phyloP scores from a whole-genome alignment of 768 basidiomycete species.

The Boletus rex-veris region DNA sequence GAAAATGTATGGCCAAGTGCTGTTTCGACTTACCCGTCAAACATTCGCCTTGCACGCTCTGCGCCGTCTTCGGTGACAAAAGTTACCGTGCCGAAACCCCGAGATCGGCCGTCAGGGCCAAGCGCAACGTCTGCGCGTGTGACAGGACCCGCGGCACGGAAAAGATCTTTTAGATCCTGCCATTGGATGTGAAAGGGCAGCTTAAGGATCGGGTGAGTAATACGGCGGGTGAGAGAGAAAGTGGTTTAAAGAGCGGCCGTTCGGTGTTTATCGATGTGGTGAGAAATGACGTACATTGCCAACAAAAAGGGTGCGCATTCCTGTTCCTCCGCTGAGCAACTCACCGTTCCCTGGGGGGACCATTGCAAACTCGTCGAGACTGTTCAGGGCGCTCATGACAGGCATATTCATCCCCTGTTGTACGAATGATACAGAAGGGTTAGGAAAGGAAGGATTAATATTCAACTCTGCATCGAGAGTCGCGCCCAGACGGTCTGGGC shows the following conservation, averaged over 20 bases:
- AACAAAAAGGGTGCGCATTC: conserved; percentile 69
- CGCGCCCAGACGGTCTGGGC: conserved; percentile 70
- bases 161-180: conserved; percentile 97
- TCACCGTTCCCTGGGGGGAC: conserved; percentile 17
- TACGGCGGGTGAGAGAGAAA: conserved; percentile 2
- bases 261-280: conserved; percentile 3
- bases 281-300: conserved; percentile 66
- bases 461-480: conserved; percentile 24
- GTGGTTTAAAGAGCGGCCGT: background rate
- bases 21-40: conserved; percentile 70
- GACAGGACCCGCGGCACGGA: conserved; percentile 86
- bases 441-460: conserved; percentile 11
- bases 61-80: conserved; percentile 84
- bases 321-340: conserved; percentile 27
- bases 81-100: conserved; percentile 91
- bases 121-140: conserved; percentile 88
- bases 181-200: conserved; percentile 93
- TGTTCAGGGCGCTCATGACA: conserved; percentile 10
- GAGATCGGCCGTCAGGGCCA: conserved; percentile 81
- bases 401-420: conserved; percentile 19
- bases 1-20: background rate
- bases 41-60: conserved; percentile 78
- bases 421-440: conserved; percentile 15
- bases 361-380: conserved; percentile 18
- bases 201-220: conserved; percentile 39